Percentiles rank a stretch among this genome's conserved stretches.
phyloP scores from a whole-genome alignment of 345 rosid genomes.

The Eucalyptus marginata region DNA sequence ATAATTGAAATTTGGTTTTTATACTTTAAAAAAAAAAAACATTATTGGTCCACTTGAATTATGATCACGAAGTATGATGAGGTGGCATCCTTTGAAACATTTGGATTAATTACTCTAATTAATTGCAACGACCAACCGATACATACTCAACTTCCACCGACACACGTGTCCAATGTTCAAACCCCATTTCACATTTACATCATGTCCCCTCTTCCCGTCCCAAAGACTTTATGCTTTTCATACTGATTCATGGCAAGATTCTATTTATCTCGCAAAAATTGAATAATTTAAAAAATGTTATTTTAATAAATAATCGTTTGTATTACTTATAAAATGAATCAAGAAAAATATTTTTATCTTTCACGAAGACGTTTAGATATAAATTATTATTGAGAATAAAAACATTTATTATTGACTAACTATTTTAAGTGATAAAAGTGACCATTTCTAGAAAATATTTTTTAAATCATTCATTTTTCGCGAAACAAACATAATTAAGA shows the following conservation, averaged over 20 bases:
- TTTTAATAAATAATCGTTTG: not conserved
- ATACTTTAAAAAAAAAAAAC: not conserved
- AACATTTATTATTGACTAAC: not conserved
- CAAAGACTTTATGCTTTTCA: not conserved
- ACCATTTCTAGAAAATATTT: not conserved
- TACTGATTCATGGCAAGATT: not conserved
- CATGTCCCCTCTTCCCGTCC: not conserved
- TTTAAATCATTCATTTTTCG: fast-evolving
- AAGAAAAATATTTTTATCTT: too few relatives aligned
- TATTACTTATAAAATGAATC: not conserved
- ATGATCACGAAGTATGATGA: not conserved
- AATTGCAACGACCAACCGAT: not conserved
- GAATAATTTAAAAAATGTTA: not conserved
- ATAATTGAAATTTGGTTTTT: not conserved
- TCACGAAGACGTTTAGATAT: fast-evolving
- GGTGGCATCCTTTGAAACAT: not conserved
- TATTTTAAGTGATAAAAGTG: not conserved
- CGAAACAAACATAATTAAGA: fast-evolving
- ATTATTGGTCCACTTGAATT: not conserved
- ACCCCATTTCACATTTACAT: not conserved
- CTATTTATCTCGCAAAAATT: not conserved
- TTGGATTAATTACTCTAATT: not conserved
- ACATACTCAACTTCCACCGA: not conserved
- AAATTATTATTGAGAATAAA: not conserved
- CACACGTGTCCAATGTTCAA: not conserved